Evolutionary conservation across 164 flowering plant species (phyloP), one percentile per base, ranked within the genome.

Genomic region (Nymphaea colorata): DNA sequence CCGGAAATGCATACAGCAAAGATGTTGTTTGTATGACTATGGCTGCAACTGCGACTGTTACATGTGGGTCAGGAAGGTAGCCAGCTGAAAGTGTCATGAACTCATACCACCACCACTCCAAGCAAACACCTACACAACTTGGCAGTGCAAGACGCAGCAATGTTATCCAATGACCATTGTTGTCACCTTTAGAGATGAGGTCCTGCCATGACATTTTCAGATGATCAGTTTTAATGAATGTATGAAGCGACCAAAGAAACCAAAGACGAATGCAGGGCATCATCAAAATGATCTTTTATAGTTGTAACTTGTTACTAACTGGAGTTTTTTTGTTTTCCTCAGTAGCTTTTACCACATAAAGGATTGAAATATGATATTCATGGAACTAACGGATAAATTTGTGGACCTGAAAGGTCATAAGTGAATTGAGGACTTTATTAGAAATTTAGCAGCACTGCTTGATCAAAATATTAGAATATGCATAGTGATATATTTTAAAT

Each of bases 21-120:
- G 98, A 89, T 1, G 98, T 93, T 36, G 98, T 91, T 75, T 93
- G 98, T 47, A 93, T 93, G 5, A 93, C 88, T 8, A 93, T 86
- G 5, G 90, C 98, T 0, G 96, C 76, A 4, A 93, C 78, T 6
- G 96, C 94, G 0, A 93, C 80, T 0, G 95, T 79, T 0, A 80
- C 80, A 0, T 68, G 76, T 4, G 98, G 98, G 10, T 81, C 74
- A 2, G 62, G 41, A 0, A 93, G 85, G 61, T 91, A 93, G 0
- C 98, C 98, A 0, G 97, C 87, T 3, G 86, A 73, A 45, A 91
- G 76, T 4, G 91, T 91, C 96, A 91, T 88, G 75, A 93, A 69
- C 76, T 93, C 98, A 68, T 93, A 93, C 98, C 98, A 93, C 98
- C 98, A 93, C 98, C 98, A 93, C 65, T 93, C 98, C 12, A 91